These are phyloP conservation scores for Linanthus parryae DNA, from an alignment of 148 eudicot species.

Conservation along the genomic window DNA sequence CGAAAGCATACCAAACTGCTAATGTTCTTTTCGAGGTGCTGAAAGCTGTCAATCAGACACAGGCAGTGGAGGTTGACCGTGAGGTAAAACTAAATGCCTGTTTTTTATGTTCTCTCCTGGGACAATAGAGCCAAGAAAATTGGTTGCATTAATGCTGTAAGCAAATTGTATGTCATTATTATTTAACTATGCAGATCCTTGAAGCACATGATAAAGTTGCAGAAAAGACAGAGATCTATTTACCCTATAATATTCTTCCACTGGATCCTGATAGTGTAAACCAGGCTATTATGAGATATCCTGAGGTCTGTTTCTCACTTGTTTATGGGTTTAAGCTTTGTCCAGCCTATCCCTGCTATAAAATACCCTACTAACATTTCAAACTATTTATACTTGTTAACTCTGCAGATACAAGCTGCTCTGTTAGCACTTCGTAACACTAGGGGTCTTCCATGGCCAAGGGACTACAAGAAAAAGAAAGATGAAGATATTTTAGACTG, in stretches of 20 bases:
- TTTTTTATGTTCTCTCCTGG: no score
- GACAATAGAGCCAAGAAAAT: background rate
- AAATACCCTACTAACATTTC: no score
- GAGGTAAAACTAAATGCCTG: constrained; percentile 50
- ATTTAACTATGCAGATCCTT: constrained; percentile 67
- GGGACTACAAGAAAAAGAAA: constrained; percentile 89
- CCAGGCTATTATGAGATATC: constrained; percentile 97
- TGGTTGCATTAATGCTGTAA: no score
- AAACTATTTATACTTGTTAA: no score
- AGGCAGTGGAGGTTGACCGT: constrained; percentile 87
- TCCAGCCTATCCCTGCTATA: no score
- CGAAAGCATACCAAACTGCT: constrained; percentile 99
- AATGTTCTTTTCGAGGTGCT: constrained; percentile 99
- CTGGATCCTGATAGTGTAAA: constrained; percentile 98
- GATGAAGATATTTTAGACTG: constrained; percentile 96
- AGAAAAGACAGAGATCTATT: constrained; percentile 85
- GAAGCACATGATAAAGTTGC: constrained; percentile 97
- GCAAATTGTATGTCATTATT: no score
- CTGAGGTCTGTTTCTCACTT: constrained; percentile 52
- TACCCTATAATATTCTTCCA: constrained; percentile 93
- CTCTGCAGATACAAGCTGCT: constrained; percentile 86
- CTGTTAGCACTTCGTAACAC: constrained; percentile 90
- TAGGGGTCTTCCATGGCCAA: constrained; percentile 99
- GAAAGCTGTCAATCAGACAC: constrained; percentile 92
- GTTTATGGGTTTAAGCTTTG: no score